A percentile compares a stretch with the other conserved stretches of the same genome.
Evolutionary conservation across 768 basidiomycete genomes (phyloP).

Genomic region (Tulasnella sp.): DNA sequence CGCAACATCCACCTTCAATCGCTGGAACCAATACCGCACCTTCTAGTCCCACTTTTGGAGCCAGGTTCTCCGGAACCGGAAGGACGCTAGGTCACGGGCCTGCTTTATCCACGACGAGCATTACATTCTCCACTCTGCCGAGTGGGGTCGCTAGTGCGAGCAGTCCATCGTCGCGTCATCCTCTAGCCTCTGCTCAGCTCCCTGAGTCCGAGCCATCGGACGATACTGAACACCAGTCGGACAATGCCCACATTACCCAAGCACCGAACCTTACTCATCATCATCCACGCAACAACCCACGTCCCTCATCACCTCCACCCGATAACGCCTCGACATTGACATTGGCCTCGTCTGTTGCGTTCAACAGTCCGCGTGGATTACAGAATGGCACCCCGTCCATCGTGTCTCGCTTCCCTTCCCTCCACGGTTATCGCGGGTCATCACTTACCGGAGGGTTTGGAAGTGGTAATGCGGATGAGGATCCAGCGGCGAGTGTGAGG

Average conservation of each 20-base stretch:
- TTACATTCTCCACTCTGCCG: constrained; percentile 59
- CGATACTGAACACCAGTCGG: background rate
- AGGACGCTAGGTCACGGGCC: background rate
- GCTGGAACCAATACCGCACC: constrained; percentile 11
- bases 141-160: constrained; percentile 24
- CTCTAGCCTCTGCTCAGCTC: background rate
- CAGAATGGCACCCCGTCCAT: background rate
- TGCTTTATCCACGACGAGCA: constrained; percentile 41
- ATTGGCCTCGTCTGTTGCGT: constrained; percentile 81
- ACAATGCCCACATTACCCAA: constrained; percentile 39
- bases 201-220: background rate
- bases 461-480: constrained; percentile 42
- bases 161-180: constrained; percentile 29
- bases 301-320: constrained; percentile 78
- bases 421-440: constrained; percentile 25
- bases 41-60: constrained; percentile 8
- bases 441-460: constrained; percentile 34
- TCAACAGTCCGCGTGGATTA: background rate
- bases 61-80: constrained; percentile 4
- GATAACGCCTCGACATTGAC: constrained; percentile 92
- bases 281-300: constrained; percentile 91
- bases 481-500: constrained; percentile 78
- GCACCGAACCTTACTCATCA: constrained; percentile 85
- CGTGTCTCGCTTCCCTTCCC: constrained; percentile 8
- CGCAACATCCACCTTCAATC: constrained; percentile 46